Percentiles rank a stretch among this genome's conserved stretches.
Conservation (phyloP, 306 rosid species). For the Cucurbita argyrosperma region DNA sequence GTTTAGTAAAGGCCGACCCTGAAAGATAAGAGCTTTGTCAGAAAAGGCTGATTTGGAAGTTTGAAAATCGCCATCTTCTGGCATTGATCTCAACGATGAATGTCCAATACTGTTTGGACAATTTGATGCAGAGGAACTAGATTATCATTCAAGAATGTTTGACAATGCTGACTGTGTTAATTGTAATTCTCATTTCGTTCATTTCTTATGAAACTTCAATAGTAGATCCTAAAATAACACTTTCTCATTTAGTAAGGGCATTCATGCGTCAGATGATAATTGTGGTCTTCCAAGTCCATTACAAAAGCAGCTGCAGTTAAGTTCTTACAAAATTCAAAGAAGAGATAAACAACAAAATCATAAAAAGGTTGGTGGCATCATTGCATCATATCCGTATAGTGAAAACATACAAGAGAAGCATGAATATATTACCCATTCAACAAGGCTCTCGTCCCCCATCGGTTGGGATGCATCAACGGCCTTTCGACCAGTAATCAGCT, state of each 20-base stretch:
- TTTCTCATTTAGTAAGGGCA: neutral
- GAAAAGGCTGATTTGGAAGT: constrained; percentile 7
- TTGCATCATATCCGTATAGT: neutral
- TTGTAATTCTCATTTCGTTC: neutral
- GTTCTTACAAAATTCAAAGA: neutral
- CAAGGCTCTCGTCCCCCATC: constrained; percentile 75
- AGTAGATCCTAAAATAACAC: neutral
- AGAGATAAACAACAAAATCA: neutral
- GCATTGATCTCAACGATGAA: neutral
- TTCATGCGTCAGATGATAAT: neutral
- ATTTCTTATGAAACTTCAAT: neutral
- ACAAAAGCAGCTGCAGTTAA: neutral
- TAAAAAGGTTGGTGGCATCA: neutral
- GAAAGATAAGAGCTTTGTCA: constrained; percentile 19
- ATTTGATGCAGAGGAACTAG: neutral
- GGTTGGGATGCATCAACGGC: constrained; percentile 80
- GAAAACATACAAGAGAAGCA: neutral
- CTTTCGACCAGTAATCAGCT: constrained; percentile 83
- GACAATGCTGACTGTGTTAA: neutral
- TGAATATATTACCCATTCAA: constrained; percentile 63
- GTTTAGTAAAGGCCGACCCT: constrained; percentile 80
- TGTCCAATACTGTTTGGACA: neutral
- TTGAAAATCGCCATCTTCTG: neutral
- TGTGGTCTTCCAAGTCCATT: neutral
- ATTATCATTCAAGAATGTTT: neutral